Evolutionary conservation across 768 basidiomycete genomes (phyloP).

Genomic region (Strobilomyces dryophilus): DNA sequence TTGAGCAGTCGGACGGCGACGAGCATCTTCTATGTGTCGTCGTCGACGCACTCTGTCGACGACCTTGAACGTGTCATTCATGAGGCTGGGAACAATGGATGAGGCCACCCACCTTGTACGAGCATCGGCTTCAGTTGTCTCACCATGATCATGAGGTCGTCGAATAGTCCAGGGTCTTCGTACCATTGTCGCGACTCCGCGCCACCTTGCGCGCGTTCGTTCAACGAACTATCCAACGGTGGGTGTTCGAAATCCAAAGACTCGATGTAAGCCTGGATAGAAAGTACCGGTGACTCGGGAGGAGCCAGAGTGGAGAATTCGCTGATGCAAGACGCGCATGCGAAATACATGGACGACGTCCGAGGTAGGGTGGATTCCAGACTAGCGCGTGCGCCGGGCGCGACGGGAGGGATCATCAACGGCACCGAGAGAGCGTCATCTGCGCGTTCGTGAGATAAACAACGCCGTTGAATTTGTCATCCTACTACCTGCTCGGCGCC

Average conservation of each 20-base stretch:
- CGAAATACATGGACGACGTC: slow-evolving; percentile 23
- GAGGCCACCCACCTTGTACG: slow-evolving; percentile 23
- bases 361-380: not conserved
- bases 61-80: not conserved
- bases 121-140: slow-evolving; percentile 29
- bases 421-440: too few relatives aligned
- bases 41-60: slow-evolving; percentile 42
- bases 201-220: not conserved
- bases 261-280: slow-evolving; percentile 4
- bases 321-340: too few relatives aligned
- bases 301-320: not conserved
- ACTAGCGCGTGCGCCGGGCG: not conserved
- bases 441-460: too few relatives aligned
- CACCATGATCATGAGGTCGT: slow-evolving; percentile 26
- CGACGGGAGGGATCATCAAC: too few relatives aligned
- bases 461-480: too few relatives aligned
- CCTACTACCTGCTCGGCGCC: too few relatives aligned
- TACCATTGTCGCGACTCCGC: not conserved
- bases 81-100: too few relatives aligned
- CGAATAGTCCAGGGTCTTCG: slow-evolving; percentile 4
- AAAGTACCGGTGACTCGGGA: slow-evolving; percentile 3
- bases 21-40: slow-evolving; percentile 67
- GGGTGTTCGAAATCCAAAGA: slow-evolving; percentile 6
- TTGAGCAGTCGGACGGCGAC: slow-evolving; percentile 67
- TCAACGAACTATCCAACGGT: not conserved